Evolutionary conservation across 331 rosid species (phyloP), one percentile per base, ranked within the genome.

Genomic region (Phaseolus coccineus): DNA sequence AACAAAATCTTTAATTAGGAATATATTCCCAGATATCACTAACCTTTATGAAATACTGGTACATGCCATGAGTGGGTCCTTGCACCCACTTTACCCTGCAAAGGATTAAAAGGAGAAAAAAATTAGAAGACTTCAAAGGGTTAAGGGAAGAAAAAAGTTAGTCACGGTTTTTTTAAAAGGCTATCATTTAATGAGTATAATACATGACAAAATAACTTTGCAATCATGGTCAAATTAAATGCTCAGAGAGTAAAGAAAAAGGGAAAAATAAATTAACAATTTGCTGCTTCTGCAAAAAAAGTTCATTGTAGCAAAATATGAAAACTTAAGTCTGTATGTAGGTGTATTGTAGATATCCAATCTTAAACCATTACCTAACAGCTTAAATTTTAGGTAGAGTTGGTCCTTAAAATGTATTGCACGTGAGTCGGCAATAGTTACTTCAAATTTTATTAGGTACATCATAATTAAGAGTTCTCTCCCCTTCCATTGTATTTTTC

Each of bases 41-140:
- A 83, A 94, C 98, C 98, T 94, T 94, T 82, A 92, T 70, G 80
- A 94, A 94, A 87, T 94, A 94, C 85, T 92, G 97, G 89, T 94
- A 87, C 79, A 83, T 64, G 65, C 97, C 97, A 81, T 86, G 87
- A 56, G 72, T 73, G 31, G 84, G 28, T 82, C 89, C 90, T 80
- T 88, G 96, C 61, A 77, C 82, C 98, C 98, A 90, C 37, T 92
- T 85, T 74, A 80, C 88, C 82, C 98, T 94, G 93, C 85, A 85
- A 80, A 84, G 53, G 78, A 50, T 46, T 73, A n/a, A 59, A 56
- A 48, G 13, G 39, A 52, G 42, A 57, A 70, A 61, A 63, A 70
- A 70, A n/a, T 13, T 8, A 59, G 19, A 11, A 81, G 69, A 64
- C 22, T 16, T 64, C 7, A 75, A 73, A 68, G 33, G 71, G 71